Evolutionary conservation across 257 asterid species (phyloP).

Genomic region (Solanum medicagineum): DNA sequence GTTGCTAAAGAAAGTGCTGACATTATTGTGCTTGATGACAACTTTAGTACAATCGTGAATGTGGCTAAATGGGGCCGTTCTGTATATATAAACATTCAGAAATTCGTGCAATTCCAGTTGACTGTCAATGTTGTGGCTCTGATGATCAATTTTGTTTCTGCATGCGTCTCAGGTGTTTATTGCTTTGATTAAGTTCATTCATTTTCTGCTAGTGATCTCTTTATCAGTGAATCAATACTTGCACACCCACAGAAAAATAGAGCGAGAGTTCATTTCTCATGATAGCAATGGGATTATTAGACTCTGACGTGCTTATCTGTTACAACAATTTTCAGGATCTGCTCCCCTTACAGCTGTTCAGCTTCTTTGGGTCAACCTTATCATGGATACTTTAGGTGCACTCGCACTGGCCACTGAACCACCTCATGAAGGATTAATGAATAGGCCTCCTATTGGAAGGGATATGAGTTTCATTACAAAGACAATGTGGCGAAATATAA

Average conservation of each 20-base stretch:
- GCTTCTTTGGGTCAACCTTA: constrained; percentile 96
- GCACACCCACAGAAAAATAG: neutral
- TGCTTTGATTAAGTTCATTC: neutral
- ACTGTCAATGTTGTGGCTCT: constrained; percentile 95
- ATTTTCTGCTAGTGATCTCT: neutral
- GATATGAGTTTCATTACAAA: constrained; percentile 59
- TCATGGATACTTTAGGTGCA: constrained; percentile 98
- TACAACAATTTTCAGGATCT: constrained; percentile 41
- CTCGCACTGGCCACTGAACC: constrained; percentile 98
- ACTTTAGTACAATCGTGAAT: constrained; percentile 83
- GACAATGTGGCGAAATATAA: constrained; percentile 92
- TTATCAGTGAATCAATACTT: neutral
- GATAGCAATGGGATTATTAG: neutral
- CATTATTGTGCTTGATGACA: constrained; percentile 90
- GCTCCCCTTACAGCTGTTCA: constrained; percentile 99
- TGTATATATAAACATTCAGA: constrained; percentile 92
- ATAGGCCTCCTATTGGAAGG: constrained; percentile 73
- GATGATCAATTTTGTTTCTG: constrained; percentile 77
- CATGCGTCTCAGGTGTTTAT: constrained; percentile 61
- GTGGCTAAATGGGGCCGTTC: constrained; percentile 98
- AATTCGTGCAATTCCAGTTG: constrained; percentile 94
- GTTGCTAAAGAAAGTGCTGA: constrained; percentile 99
- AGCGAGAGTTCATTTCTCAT: neutral
- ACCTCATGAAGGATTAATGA: constrained; percentile 86
- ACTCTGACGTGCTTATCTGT: neutral